Conservation (phyloP, 202 grass and related monocot species). For the Setaria viridis region DNA sequence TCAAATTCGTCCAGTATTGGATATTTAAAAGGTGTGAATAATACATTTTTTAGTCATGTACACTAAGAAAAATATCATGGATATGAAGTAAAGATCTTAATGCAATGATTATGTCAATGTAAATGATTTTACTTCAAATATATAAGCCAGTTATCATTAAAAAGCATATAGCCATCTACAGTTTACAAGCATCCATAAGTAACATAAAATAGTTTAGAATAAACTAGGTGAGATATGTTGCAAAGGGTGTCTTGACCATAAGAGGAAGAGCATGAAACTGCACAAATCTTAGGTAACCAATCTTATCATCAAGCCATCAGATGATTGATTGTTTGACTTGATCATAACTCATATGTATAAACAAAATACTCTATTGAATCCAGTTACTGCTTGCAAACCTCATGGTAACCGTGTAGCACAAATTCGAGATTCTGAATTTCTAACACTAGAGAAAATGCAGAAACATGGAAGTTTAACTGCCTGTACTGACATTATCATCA, state of each 20-base stretch:
- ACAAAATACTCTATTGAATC: neutral
- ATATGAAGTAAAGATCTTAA: neutral
- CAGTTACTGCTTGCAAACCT: neutral
- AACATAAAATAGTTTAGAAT: slow-evolving; percentile 8
- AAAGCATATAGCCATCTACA: neutral
- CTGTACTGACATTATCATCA: neutral
- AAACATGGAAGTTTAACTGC: slow-evolving; percentile 12
- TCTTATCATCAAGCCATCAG: neutral
- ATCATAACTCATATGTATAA: neutral
- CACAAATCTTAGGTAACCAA: neutral
- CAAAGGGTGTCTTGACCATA: neutral
- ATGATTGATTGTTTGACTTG: neutral
- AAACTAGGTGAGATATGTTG: neutral
- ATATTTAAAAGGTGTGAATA: slow-evolving; percentile 16
- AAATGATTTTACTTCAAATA: slow-evolving; percentile 1
- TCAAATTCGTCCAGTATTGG: slow-evolving; percentile 18
- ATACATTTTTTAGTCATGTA: slow-evolving; percentile 9
- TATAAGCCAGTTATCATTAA: slow-evolving; percentile 1
- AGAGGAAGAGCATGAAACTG: neutral
- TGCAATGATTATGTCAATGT: neutral
- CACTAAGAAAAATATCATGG: neutral
- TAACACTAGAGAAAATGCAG: slow-evolving; percentile 6
- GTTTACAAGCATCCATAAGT: neutral
- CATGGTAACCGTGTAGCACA: neutral
- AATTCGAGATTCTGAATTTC: neutral